Percentiles rank a stretch among this genome's conserved stretches.
Evolutionary conservation across 1,284 basidiomycete species (phyloP).

Genomic region (Ceratobasidium sp.): DNA sequence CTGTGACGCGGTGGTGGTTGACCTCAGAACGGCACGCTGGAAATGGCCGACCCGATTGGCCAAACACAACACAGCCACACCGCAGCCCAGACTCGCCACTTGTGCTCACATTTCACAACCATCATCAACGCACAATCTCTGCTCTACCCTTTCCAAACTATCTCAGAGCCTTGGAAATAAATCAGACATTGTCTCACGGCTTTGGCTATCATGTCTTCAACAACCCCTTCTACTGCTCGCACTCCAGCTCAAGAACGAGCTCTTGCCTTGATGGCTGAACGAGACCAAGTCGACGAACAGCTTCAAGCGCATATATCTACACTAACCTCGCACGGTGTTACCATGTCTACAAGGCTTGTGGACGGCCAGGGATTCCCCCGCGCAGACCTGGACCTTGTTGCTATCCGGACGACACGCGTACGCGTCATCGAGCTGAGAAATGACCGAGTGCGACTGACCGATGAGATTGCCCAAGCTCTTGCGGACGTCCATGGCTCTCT

Average conservation of each 20-base stretch:
- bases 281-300: conserved; percentile 71
- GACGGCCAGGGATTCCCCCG: conserved; percentile 88
- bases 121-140: background rate
- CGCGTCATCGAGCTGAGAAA: conserved; percentile 81
- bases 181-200: background rate
- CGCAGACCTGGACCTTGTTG: conserved; percentile 83
- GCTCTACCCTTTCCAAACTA: background rate
- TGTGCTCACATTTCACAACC: conserved; percentile 1
- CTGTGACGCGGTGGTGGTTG: conserved; percentile 41
- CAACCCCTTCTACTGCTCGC: background rate
- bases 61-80: conserved; percentile 31
- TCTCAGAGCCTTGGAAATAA: background rate
- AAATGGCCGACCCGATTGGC: conserved; percentile 20
- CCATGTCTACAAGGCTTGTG: conserved; percentile 71
- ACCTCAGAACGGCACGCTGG: conserved; percentile 11
- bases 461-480: conserved; percentile 72
- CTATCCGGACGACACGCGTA: conserved; percentile 77
- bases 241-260: conserved; percentile 60
- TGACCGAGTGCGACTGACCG: conserved; percentile 73
- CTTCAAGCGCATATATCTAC: conserved; percentile 69
- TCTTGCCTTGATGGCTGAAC: conserved; percentile 67
- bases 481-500: conserved; percentile 68
- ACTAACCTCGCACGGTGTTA: conserved; percentile 62
- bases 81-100: background rate
- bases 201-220: conserved; percentile 19